Conservation (phyloP, 1,139 yeast species). For the Lodderomyces oxycetoniae region DNA sequence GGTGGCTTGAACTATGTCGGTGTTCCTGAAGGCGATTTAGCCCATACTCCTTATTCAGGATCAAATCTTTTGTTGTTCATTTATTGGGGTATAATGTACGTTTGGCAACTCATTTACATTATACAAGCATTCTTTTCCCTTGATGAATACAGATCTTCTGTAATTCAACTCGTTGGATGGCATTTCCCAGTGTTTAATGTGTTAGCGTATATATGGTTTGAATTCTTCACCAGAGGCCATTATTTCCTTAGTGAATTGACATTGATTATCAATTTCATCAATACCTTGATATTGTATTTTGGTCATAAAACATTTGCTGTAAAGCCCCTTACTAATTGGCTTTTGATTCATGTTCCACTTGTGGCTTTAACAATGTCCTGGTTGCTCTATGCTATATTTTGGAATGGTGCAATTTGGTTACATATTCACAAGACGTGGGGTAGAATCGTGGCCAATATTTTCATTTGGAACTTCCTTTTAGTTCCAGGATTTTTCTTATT, state of each 20-base stretch:
- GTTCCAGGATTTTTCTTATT: slow-evolving; percentile 57
- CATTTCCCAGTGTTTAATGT: slow-evolving; percentile 62
- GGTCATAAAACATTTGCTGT: slow-evolving; percentile 57
- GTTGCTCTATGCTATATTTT: slow-evolving; percentile 66
- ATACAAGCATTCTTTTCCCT: slow-evolving; percentile 47
- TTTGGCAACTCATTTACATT: slow-evolving; percentile 52
- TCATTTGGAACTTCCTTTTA: slow-evolving; percentile 73
- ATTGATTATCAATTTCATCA: slow-evolving; percentile 52
- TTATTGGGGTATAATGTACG: slow-evolving; percentile 55
- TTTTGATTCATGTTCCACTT: slow-evolving; percentile 58
- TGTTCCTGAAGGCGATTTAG: slow-evolving; percentile 26
- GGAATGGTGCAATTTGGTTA: slow-evolving; percentile 77
- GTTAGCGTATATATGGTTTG: slow-evolving; percentile 56
- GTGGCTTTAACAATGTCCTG: slow-evolving; percentile 71
- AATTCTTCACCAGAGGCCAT: slow-evolving; percentile 53
- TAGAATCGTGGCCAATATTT: slow-evolving; percentile 65
- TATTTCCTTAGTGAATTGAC: slow-evolving; percentile 53
- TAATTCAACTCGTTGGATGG: slow-evolving; percentile 44
- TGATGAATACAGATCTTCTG: slow-evolving; percentile 27
- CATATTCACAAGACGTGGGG: slow-evolving; percentile 54
- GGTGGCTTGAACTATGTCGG: slow-evolving; percentile 46
- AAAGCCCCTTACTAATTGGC: slow-evolving; percentile 45
- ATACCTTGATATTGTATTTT: slow-evolving; percentile 53
- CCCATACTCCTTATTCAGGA: slow-evolving; percentile 64
- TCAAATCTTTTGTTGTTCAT: slow-evolving; percentile 47